Percentiles rank a stretch among this genome's conserved stretches.
Evolutionary conservation across 2,329 filamentous ascomycete genomes (phyloP).

Genomic region (Didymella glomerata): DNA sequence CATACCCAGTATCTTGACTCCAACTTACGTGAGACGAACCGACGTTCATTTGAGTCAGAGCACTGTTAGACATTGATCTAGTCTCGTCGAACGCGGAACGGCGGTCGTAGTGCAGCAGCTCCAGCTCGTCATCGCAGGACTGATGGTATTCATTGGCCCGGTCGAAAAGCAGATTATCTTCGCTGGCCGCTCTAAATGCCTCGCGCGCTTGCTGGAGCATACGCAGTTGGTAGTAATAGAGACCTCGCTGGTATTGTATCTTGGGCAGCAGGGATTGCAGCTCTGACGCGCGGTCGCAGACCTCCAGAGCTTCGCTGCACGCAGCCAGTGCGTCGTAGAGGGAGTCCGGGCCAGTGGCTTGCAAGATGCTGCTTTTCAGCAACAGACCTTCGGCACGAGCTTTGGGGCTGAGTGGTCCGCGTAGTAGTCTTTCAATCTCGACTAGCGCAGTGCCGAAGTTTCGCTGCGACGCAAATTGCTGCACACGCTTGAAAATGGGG

Average conservation of each 20-base stretch:
- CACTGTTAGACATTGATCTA: constrained; percentile 30
- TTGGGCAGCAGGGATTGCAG: constrained; percentile 33
- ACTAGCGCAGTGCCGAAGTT: constrained; percentile 37
- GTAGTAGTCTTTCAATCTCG: constrained; percentile 38
- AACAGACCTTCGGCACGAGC: constrained; percentile 41
- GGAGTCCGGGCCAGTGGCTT: constrained; percentile 34
- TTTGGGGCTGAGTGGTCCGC: constrained; percentile 36
- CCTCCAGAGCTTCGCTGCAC: constrained; percentile 44
- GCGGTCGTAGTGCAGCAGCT: constrained; percentile 25
- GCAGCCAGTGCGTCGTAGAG: constrained; percentile 42
- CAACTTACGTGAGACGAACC: constrained; percentile 25
- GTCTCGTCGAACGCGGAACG: constrained; percentile 44
- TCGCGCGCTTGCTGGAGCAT: constrained; percentile 36
- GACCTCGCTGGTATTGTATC: constrained; percentile 39
- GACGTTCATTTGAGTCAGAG: constrained; percentile 30
- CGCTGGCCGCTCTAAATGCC: constrained; percentile 26
- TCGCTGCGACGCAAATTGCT: constrained; percentile 27
- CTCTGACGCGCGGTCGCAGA: constrained; percentile 36
- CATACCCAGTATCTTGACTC: background rate
- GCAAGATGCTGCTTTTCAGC: constrained; percentile 41
- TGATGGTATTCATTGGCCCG: constrained; percentile 25
- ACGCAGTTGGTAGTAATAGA: constrained; percentile 37
- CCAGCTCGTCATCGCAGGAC: constrained; percentile 34
- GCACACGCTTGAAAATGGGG: constrained; percentile 30
- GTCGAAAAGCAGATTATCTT: constrained; percentile 22